A percentile compares a stretch with the other conserved stretches of the same genome.
phyloP scores from a whole-genome alignment of 2,329 filamentous ascomycete species.

The Shiraia sp. region DNA sequence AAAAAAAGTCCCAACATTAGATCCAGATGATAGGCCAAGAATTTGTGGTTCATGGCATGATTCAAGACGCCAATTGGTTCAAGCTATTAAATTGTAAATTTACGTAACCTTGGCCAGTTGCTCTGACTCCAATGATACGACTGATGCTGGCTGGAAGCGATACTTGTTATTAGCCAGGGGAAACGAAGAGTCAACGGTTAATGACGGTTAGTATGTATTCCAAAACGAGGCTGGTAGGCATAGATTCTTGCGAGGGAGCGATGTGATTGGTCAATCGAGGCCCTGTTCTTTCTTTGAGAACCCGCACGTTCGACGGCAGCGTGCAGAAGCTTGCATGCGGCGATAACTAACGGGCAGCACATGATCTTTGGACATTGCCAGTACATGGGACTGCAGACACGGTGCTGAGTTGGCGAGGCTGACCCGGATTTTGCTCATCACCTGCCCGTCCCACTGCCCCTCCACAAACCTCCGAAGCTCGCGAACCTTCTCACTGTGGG shows the following conservation, averaged over 20 bases:
- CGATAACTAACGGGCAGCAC: conserved; percentile 2
- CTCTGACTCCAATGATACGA: too few species aligned
- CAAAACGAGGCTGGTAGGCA: background rate
- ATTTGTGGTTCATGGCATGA: too few species aligned
- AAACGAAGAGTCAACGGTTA: background rate
- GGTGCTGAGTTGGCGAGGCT: conserved; percentile 1
- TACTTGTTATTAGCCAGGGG: background rate
- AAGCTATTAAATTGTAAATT: too few species aligned
- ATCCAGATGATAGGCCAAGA: too few species aligned
- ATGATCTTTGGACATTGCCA: conserved; percentile 4
- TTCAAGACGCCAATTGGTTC: too few species aligned
- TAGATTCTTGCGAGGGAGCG: too few species aligned
- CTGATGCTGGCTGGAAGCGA: too few species aligned
- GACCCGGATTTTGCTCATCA: background rate
- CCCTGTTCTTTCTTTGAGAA: background rate
- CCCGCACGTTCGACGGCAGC: conserved; percentile 2
- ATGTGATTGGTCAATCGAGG: conserved; percentile 4
- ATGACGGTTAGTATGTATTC: background rate
- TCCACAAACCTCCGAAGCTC: background rate
- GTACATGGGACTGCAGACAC: background rate
- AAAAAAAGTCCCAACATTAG: too few species aligned
- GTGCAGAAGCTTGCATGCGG: conserved; percentile 5
- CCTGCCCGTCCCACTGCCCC: background rate
- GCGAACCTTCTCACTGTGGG: background rate
- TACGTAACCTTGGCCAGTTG: too few species aligned